Evolutionary conservation across 306 rosid genomes (phyloP).

Genomic region (Lithocarpus polystachyus): DNA sequence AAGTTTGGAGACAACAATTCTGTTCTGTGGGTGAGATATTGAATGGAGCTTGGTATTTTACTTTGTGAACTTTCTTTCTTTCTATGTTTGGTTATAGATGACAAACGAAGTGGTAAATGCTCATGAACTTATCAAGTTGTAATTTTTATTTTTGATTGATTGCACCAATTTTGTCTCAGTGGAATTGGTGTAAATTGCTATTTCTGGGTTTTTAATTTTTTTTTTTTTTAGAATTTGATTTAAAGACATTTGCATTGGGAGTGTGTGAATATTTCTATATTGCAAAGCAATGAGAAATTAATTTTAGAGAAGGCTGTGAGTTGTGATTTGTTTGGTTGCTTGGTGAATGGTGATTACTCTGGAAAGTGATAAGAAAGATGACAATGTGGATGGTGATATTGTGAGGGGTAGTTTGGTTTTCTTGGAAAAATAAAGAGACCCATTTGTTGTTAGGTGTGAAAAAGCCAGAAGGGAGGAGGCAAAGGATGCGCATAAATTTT

Average conservation of each 20-base stretch:
- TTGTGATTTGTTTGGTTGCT: slow-evolving; percentile 15
- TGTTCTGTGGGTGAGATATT: not conserved
- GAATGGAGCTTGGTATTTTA: not conserved
- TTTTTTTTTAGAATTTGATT: slow-evolving; percentile 1
- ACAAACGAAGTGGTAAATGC: slow-evolving; percentile 21
- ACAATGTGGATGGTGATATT: slow-evolving; percentile 7
- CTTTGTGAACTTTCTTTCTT: not conserved
- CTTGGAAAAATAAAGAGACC: slow-evolving; percentile 17
- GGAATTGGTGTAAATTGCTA: not conserved
- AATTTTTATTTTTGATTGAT: slow-evolving; percentile 14
- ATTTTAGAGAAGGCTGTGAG: slow-evolving; percentile 23
- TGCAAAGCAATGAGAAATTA: slow-evolving; percentile 7
- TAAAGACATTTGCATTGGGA: slow-evolving; percentile 1
- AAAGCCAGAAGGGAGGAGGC: slow-evolving; percentile 53
- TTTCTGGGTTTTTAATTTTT: too few species aligned
- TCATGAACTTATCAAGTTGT: slow-evolving; percentile 23
- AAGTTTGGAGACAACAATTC: slow-evolving; percentile 10
- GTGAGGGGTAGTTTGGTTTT: slow-evolving; percentile 10
- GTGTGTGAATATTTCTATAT: not conserved
- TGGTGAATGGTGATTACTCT: slow-evolving; percentile 17
- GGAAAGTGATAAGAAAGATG: slow-evolving; percentile 19
- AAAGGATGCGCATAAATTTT: slow-evolving; percentile 35
- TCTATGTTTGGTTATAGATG: not conserved
- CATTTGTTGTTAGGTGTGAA: slow-evolving; percentile 9
- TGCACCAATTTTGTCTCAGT: slow-evolving; percentile 10